Percentiles rank a stretch among this genome's conserved stretches.
Conservation (phyloP, 2,329 filamentous ascomycete genomes). For the Teratosphaeria nubilosa region DNA sequence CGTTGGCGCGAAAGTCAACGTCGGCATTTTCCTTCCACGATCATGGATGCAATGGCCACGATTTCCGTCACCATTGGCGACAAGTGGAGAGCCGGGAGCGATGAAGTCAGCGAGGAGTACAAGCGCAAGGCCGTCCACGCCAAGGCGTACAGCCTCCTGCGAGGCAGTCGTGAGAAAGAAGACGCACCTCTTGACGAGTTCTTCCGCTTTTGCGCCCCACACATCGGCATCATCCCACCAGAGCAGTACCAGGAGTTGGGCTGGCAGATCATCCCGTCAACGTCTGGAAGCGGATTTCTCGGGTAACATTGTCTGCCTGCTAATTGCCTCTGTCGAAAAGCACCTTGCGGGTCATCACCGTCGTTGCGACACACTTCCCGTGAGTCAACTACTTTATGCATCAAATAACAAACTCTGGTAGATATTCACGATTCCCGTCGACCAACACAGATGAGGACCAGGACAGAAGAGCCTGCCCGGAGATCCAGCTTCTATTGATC, state of each 20-base stretch:
- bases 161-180: constrained; percentile 38
- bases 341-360: background rate
- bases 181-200: constrained; percentile 40
- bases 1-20: background rate
- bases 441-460: no score
- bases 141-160: constrained; percentile 45
- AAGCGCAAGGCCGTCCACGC: background rate
- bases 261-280: constrained; percentile 31
- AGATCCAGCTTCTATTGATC: background rate
- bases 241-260: constrained; percentile 37
- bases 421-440: constrained; percentile 4
- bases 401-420: background rate
- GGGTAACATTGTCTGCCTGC: background rate
- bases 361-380: background rate
- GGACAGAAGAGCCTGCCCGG: no score
- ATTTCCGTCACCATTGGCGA: background rate
- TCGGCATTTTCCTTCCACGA: background rate
- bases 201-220: constrained; percentile 35
- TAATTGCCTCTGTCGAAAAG: background rate
- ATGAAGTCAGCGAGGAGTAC: background rate
- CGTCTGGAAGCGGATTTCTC: background rate
- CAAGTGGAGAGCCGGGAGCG: background rate
- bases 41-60: background rate
- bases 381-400: background rate
- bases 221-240: constrained; percentile 39